Base-by-base conservation (phyloP, 768 basidiomycete genomes). In the Phylloporus arenicola region DNA sequence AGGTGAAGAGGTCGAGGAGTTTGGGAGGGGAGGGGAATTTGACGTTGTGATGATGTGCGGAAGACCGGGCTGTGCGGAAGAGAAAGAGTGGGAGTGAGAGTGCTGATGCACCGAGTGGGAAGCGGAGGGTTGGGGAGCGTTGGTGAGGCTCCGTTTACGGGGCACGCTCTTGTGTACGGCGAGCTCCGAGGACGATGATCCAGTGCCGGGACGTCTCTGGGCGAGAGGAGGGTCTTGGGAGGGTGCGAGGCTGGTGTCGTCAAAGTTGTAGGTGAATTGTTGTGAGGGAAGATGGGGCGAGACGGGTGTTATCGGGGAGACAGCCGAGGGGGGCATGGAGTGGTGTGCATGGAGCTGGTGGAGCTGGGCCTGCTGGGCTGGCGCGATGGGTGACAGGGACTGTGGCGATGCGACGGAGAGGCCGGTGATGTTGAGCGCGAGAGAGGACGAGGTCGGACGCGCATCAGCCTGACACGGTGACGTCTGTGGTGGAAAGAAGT, bases 401-500 rank as follows among this genome's bases (percentile, higher is more conserved):
- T 81, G 74, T 9, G 84, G 84, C 19, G 83, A 85, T 37, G 83
- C 68, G 48, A 88, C 85, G 44, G 79, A 72, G 46, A 88, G 76
- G 1, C 78, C 75, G 22, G 80, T 81, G 50, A 89, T 73, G 63
- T 87, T 88, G 63, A 88, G 78, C 27, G 82, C 79, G 39, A 88
- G 73, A 1, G 72, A 62, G 31, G 34, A 35, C 1, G 34, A n/a
- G n/a, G 3, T n/a, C 34, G 60, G 63, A 34, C 54, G 57, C 0
- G 61, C 19, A 11, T 62, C 62, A 19, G 35, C 16, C n/a, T n/a
- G n/a, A 4, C 34, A 35, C 16, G 55, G 57, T 39, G 61, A 53
- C 8, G 61, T 52, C 50, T 56, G 61, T 11, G 48, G 5, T 1
- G 62, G 55, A 16, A 64, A 68, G 43, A 53, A 63, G 45, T 35